Evolutionary conservation across 441 rosid genomes (phyloP).

Genomic region (Pelargonium citronellum): DNA sequence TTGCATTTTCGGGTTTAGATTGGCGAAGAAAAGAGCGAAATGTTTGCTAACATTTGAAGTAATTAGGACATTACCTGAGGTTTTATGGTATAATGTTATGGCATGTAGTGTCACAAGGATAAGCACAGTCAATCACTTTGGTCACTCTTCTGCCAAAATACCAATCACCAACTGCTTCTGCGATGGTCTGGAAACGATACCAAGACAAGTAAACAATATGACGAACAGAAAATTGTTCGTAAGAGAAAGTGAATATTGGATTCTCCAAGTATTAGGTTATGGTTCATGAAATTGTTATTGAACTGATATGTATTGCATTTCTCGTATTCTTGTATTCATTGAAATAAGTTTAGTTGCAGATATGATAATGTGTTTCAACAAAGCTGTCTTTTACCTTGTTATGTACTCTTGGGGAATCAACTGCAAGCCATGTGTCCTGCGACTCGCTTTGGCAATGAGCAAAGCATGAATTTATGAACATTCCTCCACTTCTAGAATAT

Average conservation of each 20-base stretch:
- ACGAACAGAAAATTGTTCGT: neutral
- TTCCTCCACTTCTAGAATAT: constrained; percentile 44
- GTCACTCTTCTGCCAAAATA: constrained; percentile 43
- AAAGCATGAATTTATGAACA: constrained; percentile 65
- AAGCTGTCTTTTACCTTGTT: constrained; percentile 24
- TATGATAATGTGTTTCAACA: no score
- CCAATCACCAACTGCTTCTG: constrained; percentile 67
- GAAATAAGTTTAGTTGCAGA: no score
- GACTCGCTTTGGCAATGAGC: constrained; percentile 73
- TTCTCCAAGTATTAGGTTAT: no score
- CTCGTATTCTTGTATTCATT: no score
- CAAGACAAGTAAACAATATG: neutral
- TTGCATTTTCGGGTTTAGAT: constrained; percentile 7
- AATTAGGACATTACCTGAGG: constrained; percentile 22
- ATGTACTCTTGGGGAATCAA: constrained; percentile 49
- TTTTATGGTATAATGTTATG: constrained; percentile 54
- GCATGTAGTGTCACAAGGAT: constrained; percentile 61
- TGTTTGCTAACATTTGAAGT: neutral
- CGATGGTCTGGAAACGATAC: constrained; percentile 39
- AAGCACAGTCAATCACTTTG: constrained; percentile 50
- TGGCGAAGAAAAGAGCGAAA: neutral
- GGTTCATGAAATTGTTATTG: no score
- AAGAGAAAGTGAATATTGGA: no score
- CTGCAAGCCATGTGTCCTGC: constrained; percentile 62
- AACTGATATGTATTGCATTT: no score